These are phyloP conservation scores for Sphaerulina populicola DNA, from an alignment of 2,329 filamentous ascomycete genomes.

Conservation along the genomic window DNA sequence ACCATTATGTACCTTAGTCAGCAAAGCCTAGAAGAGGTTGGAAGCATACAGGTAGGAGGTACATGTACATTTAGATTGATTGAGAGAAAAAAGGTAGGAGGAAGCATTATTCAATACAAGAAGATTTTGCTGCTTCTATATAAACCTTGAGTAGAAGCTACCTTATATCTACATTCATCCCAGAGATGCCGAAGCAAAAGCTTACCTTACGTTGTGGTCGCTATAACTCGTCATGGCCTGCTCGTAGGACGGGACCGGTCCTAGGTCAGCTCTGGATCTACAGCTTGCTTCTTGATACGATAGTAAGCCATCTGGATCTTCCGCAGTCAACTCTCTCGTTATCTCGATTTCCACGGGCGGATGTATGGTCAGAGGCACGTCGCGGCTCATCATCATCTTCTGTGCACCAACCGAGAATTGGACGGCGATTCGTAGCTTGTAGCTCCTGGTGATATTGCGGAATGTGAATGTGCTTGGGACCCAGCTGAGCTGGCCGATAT, in stretches of 20 bases:
- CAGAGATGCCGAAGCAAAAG: neutral
- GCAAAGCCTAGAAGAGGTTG: too few species aligned
- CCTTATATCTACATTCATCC: too few species aligned
- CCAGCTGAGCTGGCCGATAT: slow-evolving; percentile 10
- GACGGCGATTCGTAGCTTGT: slow-evolving; percentile 14
- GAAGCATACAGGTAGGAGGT: too few species aligned
- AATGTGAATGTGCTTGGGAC: slow-evolving; percentile 11
- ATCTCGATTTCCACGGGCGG: slow-evolving; percentile 3
- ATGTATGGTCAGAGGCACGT: slow-evolving; percentile 10
- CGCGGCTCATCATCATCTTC: slow-evolving; percentile 5
- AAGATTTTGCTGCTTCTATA: too few species aligned
- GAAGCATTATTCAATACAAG: too few species aligned
- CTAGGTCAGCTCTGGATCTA: neutral
- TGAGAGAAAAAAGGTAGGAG: too few species aligned
- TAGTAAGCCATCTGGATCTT: neutral
- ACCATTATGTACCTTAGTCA: too few species aligned
- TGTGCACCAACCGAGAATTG: slow-evolving; percentile 13
- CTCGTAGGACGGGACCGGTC: slow-evolving; percentile 4
- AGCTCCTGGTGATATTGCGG: slow-evolving; percentile 7
- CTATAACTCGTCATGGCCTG: neutral
- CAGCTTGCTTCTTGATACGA: slow-evolving; percentile 8
- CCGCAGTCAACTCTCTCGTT: neutral
- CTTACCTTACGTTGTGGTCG: neutral
- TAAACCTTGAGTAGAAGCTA: too few species aligned
- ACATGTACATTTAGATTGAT: too few species aligned